A percentile compares a stretch with the other conserved stretches of the same genome.
Conservation (phyloP, 768 basidiomycete genomes). For the Lactarius indigo region DNA sequence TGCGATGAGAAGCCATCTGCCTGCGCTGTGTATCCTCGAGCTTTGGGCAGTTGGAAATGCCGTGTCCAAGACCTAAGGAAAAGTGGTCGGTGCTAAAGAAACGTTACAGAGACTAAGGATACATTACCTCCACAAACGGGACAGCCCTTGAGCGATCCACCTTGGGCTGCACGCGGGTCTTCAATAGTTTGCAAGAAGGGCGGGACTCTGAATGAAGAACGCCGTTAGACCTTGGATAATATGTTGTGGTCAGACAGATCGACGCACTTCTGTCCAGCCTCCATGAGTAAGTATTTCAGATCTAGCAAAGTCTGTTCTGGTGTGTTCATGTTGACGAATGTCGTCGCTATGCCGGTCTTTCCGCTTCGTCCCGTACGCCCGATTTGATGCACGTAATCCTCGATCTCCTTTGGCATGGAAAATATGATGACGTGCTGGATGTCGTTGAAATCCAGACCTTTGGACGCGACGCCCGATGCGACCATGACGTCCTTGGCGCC, state of each 20-base stretch:
- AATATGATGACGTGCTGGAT: constrained; percentile 99
- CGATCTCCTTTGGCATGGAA: constrained; percentile 99
- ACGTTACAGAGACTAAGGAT: constrained; percentile 4
- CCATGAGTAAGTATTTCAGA: constrained; percentile 93
- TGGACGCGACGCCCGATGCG: constrained; percentile 95
- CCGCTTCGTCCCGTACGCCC: constrained; percentile 97
- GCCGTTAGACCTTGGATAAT: constrained; percentile 12
- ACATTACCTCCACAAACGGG: constrained; percentile 87
- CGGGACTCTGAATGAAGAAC: constrained; percentile 63
- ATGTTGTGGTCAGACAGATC: too few relatives aligned
- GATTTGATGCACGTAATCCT: constrained; percentile 99
- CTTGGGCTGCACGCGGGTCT: constrained; percentile 80
- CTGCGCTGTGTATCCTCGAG: constrained; percentile 89
- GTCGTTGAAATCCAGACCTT: constrained; percentile 97
- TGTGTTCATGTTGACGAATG: constrained; percentile 98
- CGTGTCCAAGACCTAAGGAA: constrained; percentile 79
- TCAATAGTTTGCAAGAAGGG: constrained; percentile 89
- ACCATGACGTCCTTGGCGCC: constrained; percentile 99
- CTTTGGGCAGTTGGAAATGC: constrained; percentile 93
- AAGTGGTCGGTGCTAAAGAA: constrained; percentile 1
- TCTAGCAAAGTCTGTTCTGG: constrained; percentile 94
- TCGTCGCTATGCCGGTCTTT: constrained; percentile 98
- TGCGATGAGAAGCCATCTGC: constrained; percentile 84
- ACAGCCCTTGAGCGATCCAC: constrained; percentile 80
- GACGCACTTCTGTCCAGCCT: constrained; percentile 95